Conservation (phyloP, 495 filamentous ascomycete species). For the Penicillium tannophilum region DNA sequence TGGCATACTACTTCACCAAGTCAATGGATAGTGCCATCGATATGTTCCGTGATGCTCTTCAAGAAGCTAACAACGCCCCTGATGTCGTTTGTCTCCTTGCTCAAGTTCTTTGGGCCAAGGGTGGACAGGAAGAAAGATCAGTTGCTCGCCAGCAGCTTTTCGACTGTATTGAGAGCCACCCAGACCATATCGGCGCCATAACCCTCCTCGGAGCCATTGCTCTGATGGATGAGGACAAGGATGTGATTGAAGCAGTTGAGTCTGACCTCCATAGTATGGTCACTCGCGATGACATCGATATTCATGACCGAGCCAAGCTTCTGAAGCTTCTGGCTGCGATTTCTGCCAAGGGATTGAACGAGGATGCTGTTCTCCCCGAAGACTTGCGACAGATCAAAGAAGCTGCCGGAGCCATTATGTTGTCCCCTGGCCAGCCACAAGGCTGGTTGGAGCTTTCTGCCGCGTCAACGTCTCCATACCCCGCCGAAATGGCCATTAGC, state of each 20-base stretch:
- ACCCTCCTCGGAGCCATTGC: constrained; percentile 81
- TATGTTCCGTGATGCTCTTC: constrained; percentile 79
- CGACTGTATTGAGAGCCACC: constrained; percentile 68
- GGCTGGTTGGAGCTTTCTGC: constrained; percentile 76
- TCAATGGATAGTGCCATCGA: constrained; percentile 66
- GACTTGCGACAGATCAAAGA: constrained; percentile 50
- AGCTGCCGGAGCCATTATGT: constrained; percentile 71
- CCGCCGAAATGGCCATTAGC: constrained; percentile 78
- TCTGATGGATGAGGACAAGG: constrained; percentile 73
- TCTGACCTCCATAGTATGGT: constrained; percentile 73
- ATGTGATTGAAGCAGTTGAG: constrained; percentile 78
- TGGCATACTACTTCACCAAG: constrained; percentile 72
- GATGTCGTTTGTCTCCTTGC: constrained; percentile 87
- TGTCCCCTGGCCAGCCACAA: constrained; percentile 70
- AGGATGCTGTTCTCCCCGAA: constrained; percentile 35
- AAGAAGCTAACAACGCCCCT: constrained; percentile 74
- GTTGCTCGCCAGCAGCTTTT: constrained; percentile 82
- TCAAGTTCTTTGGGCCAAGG: constrained; percentile 91
- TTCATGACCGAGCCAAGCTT: constrained; percentile 51
- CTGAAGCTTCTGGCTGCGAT: constrained; percentile 61
- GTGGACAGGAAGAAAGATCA: constrained; percentile 68
- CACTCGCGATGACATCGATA: constrained; percentile 57
- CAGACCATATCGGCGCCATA: constrained; percentile 75
- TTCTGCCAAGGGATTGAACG: constrained; percentile 44
- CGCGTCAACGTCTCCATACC: constrained; percentile 55